A percentile compares a stretch with the other conserved stretches of the same genome.
Evolutionary conservation across 2,329 filamentous ascomycete genomes (phyloP).

Genomic region (Fusarium vanettenii): DNA sequence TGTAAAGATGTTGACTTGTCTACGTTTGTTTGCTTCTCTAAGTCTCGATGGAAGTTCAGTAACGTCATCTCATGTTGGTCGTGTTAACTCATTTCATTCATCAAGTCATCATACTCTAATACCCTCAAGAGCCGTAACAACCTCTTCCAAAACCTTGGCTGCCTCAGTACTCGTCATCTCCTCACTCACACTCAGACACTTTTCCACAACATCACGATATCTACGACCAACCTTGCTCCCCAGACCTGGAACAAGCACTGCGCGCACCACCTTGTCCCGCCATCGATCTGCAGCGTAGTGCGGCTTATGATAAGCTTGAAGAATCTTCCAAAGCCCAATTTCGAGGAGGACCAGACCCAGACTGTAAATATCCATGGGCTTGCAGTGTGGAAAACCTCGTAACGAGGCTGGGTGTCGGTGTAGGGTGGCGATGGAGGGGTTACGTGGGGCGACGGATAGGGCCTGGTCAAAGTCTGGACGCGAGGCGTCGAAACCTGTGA

Average conservation of each 20-base stretch:
- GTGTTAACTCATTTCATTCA: background rate
- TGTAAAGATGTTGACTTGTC: background rate
- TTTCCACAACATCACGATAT: conserved; percentile 56
- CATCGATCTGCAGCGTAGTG: conserved; percentile 57
- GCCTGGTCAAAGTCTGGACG: conserved; percentile 64
- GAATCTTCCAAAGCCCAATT: conserved; percentile 60
- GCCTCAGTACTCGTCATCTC: conserved; percentile 52
- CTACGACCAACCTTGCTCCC: conserved; percentile 54
- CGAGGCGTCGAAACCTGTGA: conserved; percentile 67
- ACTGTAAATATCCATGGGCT: conserved; percentile 64
- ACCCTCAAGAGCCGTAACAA: conserved; percentile 54
- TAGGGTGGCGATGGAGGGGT: conserved; percentile 56
- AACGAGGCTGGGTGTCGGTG: conserved; percentile 60
- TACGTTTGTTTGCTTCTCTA: background rate
- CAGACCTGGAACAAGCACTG: conserved; percentile 54
- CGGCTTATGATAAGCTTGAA: conserved; percentile 55
- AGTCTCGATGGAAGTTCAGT: background rate
- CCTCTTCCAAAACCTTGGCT: conserved; percentile 55
- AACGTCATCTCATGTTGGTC: no score
- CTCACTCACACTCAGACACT: conserved; percentile 53
- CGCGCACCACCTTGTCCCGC: conserved; percentile 55
- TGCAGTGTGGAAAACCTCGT: conserved; percentile 56
- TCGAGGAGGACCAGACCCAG: conserved; percentile 63
- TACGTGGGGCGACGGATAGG: conserved; percentile 58
- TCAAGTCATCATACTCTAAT: conserved; percentile 44